These are phyloP conservation scores for Kalmanozyma brasiliensis DNA, from an alignment of 1,284 basidiomycete species.

Conservation along the genomic window DNA sequence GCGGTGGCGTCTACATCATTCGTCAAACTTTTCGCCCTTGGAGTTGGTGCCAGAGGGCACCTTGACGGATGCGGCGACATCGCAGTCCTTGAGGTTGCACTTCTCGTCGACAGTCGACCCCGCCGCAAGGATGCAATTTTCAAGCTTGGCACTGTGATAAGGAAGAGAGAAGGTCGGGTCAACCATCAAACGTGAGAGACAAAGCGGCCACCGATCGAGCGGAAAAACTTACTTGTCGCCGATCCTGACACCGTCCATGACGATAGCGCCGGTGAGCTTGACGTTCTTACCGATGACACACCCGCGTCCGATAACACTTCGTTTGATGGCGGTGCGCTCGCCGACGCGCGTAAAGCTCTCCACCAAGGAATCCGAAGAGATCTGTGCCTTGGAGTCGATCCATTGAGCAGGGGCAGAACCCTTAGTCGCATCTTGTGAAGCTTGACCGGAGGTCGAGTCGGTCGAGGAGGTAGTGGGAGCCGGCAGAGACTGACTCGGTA, in stretches of 20 bases:
- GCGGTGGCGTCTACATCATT: too few species aligned
- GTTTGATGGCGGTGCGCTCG: constrained; percentile 86
- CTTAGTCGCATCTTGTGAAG: constrained; percentile 9
- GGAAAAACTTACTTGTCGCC: constrained; percentile 80
- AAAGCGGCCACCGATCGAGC: background rate
- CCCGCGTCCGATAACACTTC: constrained; percentile 85
- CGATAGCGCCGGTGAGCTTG: constrained; percentile 84
- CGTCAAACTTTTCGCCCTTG: constrained; percentile 61
- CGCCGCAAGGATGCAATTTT: constrained; percentile 85
- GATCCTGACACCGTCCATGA: constrained; percentile 89
- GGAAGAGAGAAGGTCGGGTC: constrained; percentile 3
- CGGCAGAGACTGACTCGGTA: constrained; percentile 33
- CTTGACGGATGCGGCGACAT: constrained; percentile 88
- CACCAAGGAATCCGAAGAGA: constrained; percentile 85
- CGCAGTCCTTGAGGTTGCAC: constrained; percentile 81
- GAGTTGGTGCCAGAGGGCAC: constrained; percentile 69
- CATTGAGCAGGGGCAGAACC: constrained; percentile 11
- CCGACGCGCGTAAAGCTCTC: constrained; percentile 83
- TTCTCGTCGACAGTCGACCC: constrained; percentile 83
- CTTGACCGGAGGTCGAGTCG: constrained; percentile 11
- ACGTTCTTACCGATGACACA: constrained; percentile 87
- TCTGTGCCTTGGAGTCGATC: constrained; percentile 80
- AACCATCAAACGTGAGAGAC: background rate
- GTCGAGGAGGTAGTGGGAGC: constrained; percentile 8
- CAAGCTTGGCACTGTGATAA: constrained; percentile 80